Percentiles rank a stretch among this genome's conserved stretches.
phyloP scores from a whole-genome alignment of 495 filamentous ascomycete species.

The Aspergillus sclerotioniger region DNA sequence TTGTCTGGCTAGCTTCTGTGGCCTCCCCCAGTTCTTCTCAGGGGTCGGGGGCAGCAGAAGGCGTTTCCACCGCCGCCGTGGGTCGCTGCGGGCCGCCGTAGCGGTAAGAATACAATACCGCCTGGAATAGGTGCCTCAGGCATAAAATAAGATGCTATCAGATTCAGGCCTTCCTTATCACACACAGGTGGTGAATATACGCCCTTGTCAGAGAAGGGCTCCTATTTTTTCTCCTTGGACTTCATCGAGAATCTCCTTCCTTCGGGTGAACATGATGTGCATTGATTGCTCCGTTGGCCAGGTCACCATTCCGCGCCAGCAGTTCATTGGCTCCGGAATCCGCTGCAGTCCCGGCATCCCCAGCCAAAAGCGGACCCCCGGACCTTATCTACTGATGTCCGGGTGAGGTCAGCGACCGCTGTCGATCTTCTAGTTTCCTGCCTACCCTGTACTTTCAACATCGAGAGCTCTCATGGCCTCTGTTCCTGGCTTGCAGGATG shows the following conservation, averaged over 20 bases:
- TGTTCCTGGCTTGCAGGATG: constrained; percentile 51
- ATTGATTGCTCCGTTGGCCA: no score
- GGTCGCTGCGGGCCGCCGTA: constrained; percentile 34
- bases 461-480: neutral
- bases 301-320: no score
- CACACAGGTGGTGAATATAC: no score
- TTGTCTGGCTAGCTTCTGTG: neutral
- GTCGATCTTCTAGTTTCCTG: constrained; percentile 5
- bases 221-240: neutral
- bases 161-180: no score
- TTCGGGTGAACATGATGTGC: neutral
- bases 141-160: neutral
- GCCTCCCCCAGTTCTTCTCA: constrained; percentile 21
- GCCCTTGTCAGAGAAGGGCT: neutral
- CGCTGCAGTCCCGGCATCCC: no score
- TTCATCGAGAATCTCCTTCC: neutral
- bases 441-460: neutral
- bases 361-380: neutral
- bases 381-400: neutral
- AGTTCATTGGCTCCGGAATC: no score
- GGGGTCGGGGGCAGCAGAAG: constrained; percentile 27
- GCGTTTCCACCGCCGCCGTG: constrained; percentile 19
- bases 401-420: constrained; percentile 3
- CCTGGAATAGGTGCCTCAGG: neutral
- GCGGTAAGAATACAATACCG: neutral